Base-by-base conservation (phyloP, 1,284 basidiomycete genomes). In the Omphalotus olearius region DNA sequence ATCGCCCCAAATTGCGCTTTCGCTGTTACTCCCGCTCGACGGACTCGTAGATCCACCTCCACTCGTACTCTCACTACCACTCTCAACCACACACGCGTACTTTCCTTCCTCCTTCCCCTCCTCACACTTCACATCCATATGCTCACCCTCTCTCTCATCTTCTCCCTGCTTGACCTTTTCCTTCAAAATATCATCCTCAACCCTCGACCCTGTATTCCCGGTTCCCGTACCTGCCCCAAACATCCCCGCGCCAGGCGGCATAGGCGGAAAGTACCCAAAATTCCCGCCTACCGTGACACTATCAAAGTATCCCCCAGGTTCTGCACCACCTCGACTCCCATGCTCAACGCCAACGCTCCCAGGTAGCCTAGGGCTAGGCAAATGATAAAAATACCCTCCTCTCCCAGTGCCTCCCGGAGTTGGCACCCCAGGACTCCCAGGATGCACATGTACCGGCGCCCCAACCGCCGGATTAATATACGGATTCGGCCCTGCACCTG, bases 401-500 rank as follows among this genome's bases (percentile, higher is more conserved):
- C 52, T 47, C 11, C 26, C 26, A 28, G 30, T 13, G 9, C 30
- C 30, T 13, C 30, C 30, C 30, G 30, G 9, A 4, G 30, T 33
- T 10, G 30, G 13, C 30, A n/a, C n/a, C 25, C 44, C 30, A 16
- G 47, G 43, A 28, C 42, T 54, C 43, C 52, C 40, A 49, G 57
- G 53, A 49, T 51, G 54, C 26, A 64, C 61, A 57, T 75, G 73
- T 47, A 85, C 78, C 2, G 86, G 87, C 35, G 84, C 85, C 14
- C 86, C 87, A 0, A 85, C 82, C 13, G 83, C 76, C 4, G 83
- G 75, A 55, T 87, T 87, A 49, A 85, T 79, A 63, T 74, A 77
- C 46, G 81, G 75, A 59, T 85, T 82, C 48, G 70, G 60, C 30
- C 63, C 62, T 23, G 69, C 59, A 33, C 64, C 62, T 20, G 69